phyloP scores from a whole-genome alignment of 257 asterid species.

The Jacaranda copaia region DNA sequence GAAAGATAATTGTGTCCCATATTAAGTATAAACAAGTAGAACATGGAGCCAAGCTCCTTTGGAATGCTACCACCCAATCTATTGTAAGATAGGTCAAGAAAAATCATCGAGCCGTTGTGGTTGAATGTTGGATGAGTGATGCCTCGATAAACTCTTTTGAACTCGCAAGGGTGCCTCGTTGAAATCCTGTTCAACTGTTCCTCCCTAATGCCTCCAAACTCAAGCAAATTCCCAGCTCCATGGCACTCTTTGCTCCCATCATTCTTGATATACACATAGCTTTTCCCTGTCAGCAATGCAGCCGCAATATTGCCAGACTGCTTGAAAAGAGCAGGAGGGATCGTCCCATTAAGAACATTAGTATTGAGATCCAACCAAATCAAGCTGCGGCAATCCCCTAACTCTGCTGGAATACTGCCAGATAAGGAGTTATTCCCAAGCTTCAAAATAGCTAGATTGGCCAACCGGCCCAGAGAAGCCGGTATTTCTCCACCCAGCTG shows the following conservation, averaged over 20 bases:
- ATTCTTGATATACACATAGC: slow-evolving; percentile 72
- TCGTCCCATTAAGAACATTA: slow-evolving; percentile 69
- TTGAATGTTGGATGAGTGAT: slow-evolving; percentile 77
- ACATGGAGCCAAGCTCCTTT: slow-evolving; percentile 81
- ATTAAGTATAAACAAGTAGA: slow-evolving; percentile 70
- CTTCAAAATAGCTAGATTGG: slow-evolving; percentile 80
- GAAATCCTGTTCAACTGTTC: slow-evolving; percentile 72
- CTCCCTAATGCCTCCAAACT: slow-evolving; percentile 86
- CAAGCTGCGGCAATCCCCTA: slow-evolving; percentile 89
- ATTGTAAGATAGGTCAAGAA: slow-evolving; percentile 87
- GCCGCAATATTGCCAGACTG: slow-evolving; percentile 85
- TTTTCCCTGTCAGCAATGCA: slow-evolving; percentile 69
- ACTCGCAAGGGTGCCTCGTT: slow-evolving; percentile 79
- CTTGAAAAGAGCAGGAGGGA: slow-evolving; percentile 74
- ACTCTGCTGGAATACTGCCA: slow-evolving; percentile 77
- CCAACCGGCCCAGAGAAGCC: slow-evolving; percentile 64
- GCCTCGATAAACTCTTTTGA: slow-evolving; percentile 77
- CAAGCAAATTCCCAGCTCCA: slow-evolving; percentile 94
- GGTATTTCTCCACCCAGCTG: slow-evolving; percentile 76
- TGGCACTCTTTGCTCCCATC: slow-evolving; percentile 87
- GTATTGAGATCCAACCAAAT: slow-evolving; percentile 93
- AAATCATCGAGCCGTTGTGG: slow-evolving; percentile 92
- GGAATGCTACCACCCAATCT: slow-evolving; percentile 80
- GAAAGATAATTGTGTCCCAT: slow-evolving; percentile 86
- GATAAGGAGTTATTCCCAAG: slow-evolving; percentile 82